Evolutionary conservation across 306 rosid species (phyloP).

Genomic region (Erythrophleum fordii): DNA sequence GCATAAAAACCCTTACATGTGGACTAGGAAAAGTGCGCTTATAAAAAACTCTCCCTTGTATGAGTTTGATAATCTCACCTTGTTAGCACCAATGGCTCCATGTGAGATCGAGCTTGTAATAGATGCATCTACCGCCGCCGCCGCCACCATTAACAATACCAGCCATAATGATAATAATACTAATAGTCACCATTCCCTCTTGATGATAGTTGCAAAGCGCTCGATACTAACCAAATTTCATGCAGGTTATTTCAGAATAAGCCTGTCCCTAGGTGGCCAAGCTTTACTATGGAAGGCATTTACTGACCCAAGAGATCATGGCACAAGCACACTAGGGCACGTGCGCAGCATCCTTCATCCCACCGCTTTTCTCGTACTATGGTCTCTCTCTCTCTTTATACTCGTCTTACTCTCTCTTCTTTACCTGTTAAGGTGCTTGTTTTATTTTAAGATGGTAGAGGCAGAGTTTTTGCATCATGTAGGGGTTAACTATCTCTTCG

Average conservation of each 20-base stretch:
- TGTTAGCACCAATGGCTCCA: conserved; percentile 29
- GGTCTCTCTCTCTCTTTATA: conserved; percentile 47
- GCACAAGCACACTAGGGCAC: conserved; percentile 21
- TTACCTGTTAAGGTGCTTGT: conserved; percentile 56
- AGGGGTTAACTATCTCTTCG: conserved; percentile 66
- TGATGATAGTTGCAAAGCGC: conserved; percentile 26
- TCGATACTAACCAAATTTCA: conserved; percentile 50
- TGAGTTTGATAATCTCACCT: background rate
- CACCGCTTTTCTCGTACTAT: conserved; percentile 41
- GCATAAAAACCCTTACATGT: conserved; percentile 35
- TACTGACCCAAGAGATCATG: conserved; percentile 18
- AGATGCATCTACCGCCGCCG: conserved; percentile 11
- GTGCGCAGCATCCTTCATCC: conserved; percentile 41
- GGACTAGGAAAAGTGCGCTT: conserved; percentile 1
- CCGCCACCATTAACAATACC: background rate
- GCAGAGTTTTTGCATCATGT: conserved; percentile 65
- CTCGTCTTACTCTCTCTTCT: conserved; percentile 52
- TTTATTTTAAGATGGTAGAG: conserved; percentile 60
- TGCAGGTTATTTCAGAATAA: conserved; percentile 76
- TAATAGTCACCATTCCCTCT: background rate
- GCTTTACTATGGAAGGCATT: conserved; percentile 62
- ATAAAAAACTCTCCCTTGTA: background rate
- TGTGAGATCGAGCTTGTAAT: conserved; percentile 44
- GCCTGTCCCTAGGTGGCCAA: conserved; percentile 65
- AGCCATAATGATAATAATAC: background rate